Evolutionary conservation across 371 early-diverging fungal species (phyloP).

Genomic region (Smittium mucronatum): DNA sequence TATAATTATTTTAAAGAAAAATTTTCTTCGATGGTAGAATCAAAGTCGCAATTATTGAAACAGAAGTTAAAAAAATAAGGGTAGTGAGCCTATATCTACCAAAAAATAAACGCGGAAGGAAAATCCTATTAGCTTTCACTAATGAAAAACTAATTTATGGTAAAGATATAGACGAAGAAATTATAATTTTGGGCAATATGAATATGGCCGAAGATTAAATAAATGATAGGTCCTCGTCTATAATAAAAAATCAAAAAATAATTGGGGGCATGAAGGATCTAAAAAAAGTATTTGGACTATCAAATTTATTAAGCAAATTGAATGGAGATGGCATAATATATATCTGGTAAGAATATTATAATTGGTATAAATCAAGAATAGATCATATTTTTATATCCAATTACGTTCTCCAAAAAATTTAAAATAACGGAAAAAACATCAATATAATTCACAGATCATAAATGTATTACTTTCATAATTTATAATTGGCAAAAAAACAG

Average conservation of each 20-base stretch:
- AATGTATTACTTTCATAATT: too few relatives aligned
- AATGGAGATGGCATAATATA: too few relatives aligned
- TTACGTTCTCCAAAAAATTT: too few relatives aligned
- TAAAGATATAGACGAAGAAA: background rate
- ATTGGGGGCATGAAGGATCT: too few relatives aligned
- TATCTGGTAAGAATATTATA: too few relatives aligned
- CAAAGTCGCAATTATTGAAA: background rate
- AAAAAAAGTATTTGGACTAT: too few relatives aligned
- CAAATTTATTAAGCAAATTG: too few relatives aligned
- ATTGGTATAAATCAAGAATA: too few relatives aligned
- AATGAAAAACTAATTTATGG: background rate
- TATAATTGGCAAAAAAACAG: too few relatives aligned
- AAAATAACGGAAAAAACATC: too few relatives aligned
- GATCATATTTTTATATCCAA: too few relatives aligned
- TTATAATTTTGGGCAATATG: background rate
- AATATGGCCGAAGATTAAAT: background rate
- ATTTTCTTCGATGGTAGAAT: background rate
- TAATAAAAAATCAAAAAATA: background rate
- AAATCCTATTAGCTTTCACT: background rate
- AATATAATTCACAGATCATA: too few relatives aligned
- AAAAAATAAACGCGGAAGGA: background rate
- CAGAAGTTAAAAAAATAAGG: background rate
- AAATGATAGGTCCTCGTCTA: background rate
- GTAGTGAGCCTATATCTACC: background rate
- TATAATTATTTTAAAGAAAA: background rate